These are phyloP conservation scores for Mikania micrantha DNA, from an alignment of 129 eudicot genomes.

Conservation along the genomic window DNA sequence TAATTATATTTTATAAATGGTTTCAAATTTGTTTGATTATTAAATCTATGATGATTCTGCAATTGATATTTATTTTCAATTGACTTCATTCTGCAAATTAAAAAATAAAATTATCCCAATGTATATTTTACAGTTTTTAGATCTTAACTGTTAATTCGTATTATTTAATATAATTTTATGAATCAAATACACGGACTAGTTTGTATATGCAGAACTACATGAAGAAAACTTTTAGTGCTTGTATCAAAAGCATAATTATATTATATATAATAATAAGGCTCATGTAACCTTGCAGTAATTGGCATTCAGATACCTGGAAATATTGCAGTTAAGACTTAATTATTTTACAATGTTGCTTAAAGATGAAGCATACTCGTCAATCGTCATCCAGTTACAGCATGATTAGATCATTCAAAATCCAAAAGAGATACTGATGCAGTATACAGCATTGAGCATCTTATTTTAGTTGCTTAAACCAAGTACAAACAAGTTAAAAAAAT, in stretches of 20 bases:
- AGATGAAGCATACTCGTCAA: neutral
- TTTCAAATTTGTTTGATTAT: no score
- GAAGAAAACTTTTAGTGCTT: neutral
- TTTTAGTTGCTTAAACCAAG: neutral
- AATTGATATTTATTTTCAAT: no score
- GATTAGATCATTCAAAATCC: neutral
- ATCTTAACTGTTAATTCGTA: no score
- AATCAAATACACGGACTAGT: no score
- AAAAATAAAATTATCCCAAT: no score
- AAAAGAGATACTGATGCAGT: neutral
- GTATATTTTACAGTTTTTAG: no score
- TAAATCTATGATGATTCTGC: no score
- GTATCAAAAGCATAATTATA: neutral
- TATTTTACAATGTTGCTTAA: neutral
- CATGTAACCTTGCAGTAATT: slow-evolving; percentile 9
- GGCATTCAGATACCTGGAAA: neutral
- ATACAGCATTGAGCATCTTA: neutral
- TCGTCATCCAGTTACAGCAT: neutral
- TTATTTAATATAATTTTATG: no score
- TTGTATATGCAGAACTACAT: neutral
- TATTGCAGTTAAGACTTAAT: neutral
- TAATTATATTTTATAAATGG: no score
- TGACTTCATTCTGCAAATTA: no score
- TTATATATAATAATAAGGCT: neutral
- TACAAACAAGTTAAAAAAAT: neutral